These are phyloP conservation scores for Leishmania tropica DNA, from an alignment of 208 protist genomes.

Conservation along the genomic window DNA sequence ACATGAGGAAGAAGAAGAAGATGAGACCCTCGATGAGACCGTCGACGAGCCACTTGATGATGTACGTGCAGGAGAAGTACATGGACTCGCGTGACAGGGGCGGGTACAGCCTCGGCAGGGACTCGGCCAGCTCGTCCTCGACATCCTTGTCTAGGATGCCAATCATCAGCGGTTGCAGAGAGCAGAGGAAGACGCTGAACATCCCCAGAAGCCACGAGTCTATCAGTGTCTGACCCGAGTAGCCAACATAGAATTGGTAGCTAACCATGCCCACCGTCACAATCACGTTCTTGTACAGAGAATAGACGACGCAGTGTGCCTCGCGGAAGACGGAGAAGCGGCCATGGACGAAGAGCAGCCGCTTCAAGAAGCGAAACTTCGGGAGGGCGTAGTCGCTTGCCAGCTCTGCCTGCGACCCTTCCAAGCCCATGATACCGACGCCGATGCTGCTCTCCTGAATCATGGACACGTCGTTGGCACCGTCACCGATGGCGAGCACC, in stretches of 20 bases:
- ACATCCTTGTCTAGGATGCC: slow-evolving; percentile 91
- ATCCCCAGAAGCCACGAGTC: slow-evolving; percentile 86
- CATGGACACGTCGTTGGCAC: slow-evolving; percentile 94
- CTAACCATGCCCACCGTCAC: slow-evolving; percentile 80
- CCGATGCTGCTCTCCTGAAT: slow-evolving; percentile 95
- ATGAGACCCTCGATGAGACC: slow-evolving; percentile 52
- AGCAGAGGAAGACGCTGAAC: slow-evolving; percentile 84
- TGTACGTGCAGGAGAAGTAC: slow-evolving; percentile 73
- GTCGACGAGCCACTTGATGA: slow-evolving; percentile 68
- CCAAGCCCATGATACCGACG: slow-evolving; percentile 95
- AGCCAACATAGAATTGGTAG: slow-evolving; percentile 85
- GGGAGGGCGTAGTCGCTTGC: slow-evolving; percentile 92
- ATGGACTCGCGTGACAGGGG: slow-evolving; percentile 63
- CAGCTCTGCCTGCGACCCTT: slow-evolving; percentile 94
- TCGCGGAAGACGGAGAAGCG: slow-evolving; percentile 91
- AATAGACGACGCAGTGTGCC: slow-evolving; percentile 89
- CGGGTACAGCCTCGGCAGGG: slow-evolving; percentile 69
- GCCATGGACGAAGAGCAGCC: slow-evolving; percentile 95
- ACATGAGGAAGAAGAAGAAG: slow-evolving; percentile 65
- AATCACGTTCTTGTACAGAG: slow-evolving; percentile 96
- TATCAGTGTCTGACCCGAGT: slow-evolving; percentile 84
- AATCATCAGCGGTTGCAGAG: slow-evolving; percentile 76
- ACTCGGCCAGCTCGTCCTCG: slow-evolving; percentile 77
- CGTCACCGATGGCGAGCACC: slow-evolving; percentile 84
- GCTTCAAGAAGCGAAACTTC: slow-evolving; percentile 91